phyloP scores from a whole-genome alignment of 495 filamentous ascomycete genomes.

The Daldinia decipiens region DNA sequence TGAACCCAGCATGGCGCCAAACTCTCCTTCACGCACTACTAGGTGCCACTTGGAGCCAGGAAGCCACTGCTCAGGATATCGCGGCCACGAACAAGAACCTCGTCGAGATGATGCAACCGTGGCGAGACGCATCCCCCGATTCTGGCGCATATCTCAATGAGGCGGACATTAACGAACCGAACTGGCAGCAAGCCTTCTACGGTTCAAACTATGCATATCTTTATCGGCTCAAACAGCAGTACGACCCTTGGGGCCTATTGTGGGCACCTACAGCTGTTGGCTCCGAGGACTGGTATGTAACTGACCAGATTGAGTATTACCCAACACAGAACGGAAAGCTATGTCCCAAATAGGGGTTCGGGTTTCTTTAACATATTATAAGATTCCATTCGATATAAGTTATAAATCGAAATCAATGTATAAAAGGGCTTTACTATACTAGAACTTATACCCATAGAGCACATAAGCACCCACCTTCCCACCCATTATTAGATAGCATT shows the following conservation, averaged over 20 bases:
- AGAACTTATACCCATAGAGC: not conserved
- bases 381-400: not conserved
- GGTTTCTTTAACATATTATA: not conserved
- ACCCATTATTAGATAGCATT: not conserved
- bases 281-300: conserved; percentile 31
- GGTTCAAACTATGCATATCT: conserved; percentile 56
- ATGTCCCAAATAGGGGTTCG: conserved; percentile 25
- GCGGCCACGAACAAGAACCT: conserved; percentile 38
- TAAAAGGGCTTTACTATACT: not conserved
- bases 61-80: conserved; percentile 30
- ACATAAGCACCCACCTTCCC: not conserved
- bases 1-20: conserved; percentile 54
- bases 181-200: conserved; percentile 69
- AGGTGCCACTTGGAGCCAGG: conserved; percentile 49
- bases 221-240: conserved; percentile 57
- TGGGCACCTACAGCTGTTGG: conserved; percentile 59
- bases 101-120: conserved; percentile 36
- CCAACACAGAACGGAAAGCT: conserved; percentile 44
- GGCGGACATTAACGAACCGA: conserved; percentile 63
- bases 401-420: not conserved
- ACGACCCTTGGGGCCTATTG: conserved; percentile 61
- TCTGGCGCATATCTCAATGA: conserved; percentile 55
- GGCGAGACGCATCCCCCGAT: conserved; percentile 43
- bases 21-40: conserved; percentile 50
- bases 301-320: conserved; percentile 39